Conservation (phyloP, 371 early-diverging fungal species). For the Umbelopsis sp. region DNA sequence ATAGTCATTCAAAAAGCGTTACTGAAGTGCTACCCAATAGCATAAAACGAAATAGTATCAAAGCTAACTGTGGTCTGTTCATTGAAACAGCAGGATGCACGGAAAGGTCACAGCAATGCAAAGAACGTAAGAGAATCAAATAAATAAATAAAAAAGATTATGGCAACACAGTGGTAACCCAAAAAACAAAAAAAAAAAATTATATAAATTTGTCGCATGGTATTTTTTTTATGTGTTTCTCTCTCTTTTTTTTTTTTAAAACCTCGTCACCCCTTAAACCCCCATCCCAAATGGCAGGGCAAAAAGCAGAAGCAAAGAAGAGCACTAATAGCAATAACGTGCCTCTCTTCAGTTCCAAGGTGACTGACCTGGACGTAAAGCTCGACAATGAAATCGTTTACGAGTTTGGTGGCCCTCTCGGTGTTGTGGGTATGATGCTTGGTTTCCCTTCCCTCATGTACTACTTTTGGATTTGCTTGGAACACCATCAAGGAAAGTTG, state of each 20-base stretch:
- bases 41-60: neutral
- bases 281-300: neutral
- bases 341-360: conserved; percentile 41
- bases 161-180: neutral
- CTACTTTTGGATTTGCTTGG: conserved; percentile 74
- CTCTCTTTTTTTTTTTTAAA: neutral
- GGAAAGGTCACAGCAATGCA: no score
- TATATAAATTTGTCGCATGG: neutral
- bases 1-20: neutral
- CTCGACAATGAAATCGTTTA: conserved; percentile 66
- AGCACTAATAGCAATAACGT: conserved; percentile 36
- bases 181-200: conserved; percentile 10
- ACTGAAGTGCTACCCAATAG: no score
- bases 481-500: conserved; percentile 65
- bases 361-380: conserved; percentile 50
- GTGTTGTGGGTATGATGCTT: conserved; percentile 71
- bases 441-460: conserved; percentile 76
- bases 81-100: neutral
- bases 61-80: neutral
- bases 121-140: no score
- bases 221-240: neutral
- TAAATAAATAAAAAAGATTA: no score
- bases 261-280: neutral
- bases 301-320: conserved; percentile 10
- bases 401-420: conserved; percentile 77